These are phyloP conservation scores for Trametes versicolor DNA, from an alignment of 1,284 basidiomycete species.

Conservation along the genomic window DNA sequence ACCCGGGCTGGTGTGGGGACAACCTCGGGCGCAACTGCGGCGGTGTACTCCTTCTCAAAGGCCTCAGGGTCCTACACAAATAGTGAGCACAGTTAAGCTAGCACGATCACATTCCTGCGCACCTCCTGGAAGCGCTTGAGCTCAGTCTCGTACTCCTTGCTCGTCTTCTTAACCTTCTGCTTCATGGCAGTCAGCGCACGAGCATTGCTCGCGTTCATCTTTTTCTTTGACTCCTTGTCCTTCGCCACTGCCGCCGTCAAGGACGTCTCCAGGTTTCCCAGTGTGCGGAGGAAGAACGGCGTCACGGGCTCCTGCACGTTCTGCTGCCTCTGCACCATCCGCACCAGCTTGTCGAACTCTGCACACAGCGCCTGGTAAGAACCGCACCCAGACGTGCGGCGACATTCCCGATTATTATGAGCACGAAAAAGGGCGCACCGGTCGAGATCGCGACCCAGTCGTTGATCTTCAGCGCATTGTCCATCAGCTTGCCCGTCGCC, in stretches of 20 bases:
- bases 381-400: background rate
- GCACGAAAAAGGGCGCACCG: slow-evolving; percentile 59
- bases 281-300: slow-evolving; percentile 84
- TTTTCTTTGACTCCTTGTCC: slow-evolving; percentile 94
- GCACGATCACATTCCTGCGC: slow-evolving; percentile 37
- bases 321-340: slow-evolving; percentile 91
- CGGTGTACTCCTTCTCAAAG: slow-evolving; percentile 82
- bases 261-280: slow-evolving; percentile 82
- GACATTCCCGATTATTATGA: slow-evolving; percentile 18
- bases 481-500: slow-evolving; percentile 88
- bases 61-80: slow-evolving; percentile 82
- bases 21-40: slow-evolving; percentile 60
- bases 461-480: slow-evolving; percentile 95
- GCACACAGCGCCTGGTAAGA: slow-evolving; percentile 23
- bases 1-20: slow-evolving; percentile 51
- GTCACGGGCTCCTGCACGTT: slow-evolving; percentile 90
- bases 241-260: slow-evolving; percentile 81
- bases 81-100: background rate
- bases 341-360: slow-evolving; percentile 97
- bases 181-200: slow-evolving; percentile 97
- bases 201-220: slow-evolving; percentile 96
- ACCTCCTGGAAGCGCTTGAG: slow-evolving; percentile 86
- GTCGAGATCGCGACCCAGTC: slow-evolving; percentile 96
- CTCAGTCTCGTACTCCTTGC: slow-evolving; percentile 90
- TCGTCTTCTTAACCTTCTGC: slow-evolving; percentile 94